Conservation (phyloP, 2,329 filamentous ascomycete genomes). For the Cercospora sesami region DNA sequence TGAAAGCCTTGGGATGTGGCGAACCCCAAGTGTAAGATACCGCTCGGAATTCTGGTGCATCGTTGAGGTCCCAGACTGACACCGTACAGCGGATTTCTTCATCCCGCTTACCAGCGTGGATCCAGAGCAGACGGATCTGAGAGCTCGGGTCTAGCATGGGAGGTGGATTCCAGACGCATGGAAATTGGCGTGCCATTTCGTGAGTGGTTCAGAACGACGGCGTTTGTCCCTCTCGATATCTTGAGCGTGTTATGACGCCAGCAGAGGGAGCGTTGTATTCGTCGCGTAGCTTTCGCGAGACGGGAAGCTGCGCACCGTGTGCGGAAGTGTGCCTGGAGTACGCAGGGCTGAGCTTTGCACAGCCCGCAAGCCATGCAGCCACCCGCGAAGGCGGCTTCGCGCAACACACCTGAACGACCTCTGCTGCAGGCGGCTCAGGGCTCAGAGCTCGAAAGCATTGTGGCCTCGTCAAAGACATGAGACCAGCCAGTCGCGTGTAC, state of each 20-base stretch:
- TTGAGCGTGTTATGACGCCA: no score
- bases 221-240: no score
- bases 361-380: background rate
- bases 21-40: conserved; percentile 5
- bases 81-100: background rate
- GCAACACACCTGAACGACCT: background rate
- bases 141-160: background rate
- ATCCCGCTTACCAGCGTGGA: background rate
- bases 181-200: background rate
- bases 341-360: background rate
- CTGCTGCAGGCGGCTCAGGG: background rate
- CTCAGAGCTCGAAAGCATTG: background rate
- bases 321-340: background rate
- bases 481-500: background rate
- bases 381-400: background rate
- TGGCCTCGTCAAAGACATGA: background rate
- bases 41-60: background rate
- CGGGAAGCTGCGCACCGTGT: background rate
- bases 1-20: background rate
- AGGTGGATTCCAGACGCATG: background rate
- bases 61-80: background rate
- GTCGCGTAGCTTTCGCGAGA: background rate
- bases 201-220: no score
- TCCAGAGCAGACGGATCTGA: background rate
- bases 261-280: background rate